phyloP scores from a whole-genome alignment of 306 rosid species.

The Begonia peltatifolia region DNA sequence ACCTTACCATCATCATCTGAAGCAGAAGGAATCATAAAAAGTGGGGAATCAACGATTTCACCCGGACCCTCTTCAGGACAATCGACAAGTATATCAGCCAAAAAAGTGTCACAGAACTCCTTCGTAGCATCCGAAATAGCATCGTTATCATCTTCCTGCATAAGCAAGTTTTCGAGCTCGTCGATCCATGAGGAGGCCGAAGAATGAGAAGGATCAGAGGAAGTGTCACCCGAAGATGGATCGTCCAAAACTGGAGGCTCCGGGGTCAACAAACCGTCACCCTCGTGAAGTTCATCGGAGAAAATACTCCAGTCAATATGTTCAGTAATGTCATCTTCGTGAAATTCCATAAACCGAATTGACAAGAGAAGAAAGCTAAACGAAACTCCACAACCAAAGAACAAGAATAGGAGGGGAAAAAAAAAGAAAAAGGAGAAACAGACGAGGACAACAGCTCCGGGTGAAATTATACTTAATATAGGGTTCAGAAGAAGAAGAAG shows the following conservation, averaged over 20 bases:
- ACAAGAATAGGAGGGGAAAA: neutral
- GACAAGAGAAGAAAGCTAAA: neutral
- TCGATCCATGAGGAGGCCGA: constrained; percentile 18
- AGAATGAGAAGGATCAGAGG: constrained; percentile 8
- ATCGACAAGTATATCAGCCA: constrained; percentile 19
- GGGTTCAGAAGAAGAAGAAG: neutral
- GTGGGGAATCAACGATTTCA: constrained; percentile 6
- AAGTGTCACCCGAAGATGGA: constrained; percentile 5
- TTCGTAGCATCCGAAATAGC: neutral
- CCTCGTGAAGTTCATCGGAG: constrained; percentile 13
- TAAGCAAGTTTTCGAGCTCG: constrained; percentile 41
- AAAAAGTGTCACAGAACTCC: constrained; percentile 3
- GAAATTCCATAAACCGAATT: constrained; percentile 10
- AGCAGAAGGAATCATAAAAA: constrained; percentile 13
- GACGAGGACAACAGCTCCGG: neutral
- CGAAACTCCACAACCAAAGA: neutral
- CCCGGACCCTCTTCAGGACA: constrained; percentile 12
- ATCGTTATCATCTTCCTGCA: constrained; percentile 25
- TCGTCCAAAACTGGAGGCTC: constrained; percentile 5
- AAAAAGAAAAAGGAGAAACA: neutral
- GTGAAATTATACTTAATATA: neutral
- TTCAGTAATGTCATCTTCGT: constrained; percentile 9
- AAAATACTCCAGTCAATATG: constrained; percentile 24
- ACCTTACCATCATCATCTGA: constrained; percentile 11
- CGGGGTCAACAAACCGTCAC: constrained; percentile 5